Evolutionary conservation across 257 asterid genomes (phyloP).

Genomic region (Lithospermum erythrorhizon): DNA sequence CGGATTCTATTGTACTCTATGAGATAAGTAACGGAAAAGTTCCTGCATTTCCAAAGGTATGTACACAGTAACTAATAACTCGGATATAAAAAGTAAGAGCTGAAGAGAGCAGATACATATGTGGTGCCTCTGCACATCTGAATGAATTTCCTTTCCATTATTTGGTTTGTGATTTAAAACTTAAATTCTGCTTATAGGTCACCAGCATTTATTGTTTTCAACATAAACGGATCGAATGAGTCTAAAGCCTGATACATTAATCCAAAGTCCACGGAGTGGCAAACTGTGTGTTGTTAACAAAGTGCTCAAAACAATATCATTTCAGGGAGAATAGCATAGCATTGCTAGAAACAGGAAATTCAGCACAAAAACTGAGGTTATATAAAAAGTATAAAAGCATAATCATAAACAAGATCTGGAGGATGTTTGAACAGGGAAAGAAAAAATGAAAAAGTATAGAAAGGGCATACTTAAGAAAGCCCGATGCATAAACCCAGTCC

Average conservation of each 20-base stretch:
- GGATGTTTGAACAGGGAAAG: neutral
- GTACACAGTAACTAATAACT: neutral
- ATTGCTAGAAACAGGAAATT: neutral
- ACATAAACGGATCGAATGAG: neutral
- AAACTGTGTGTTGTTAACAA: neutral
- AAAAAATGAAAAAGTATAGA: slow-evolving; percentile 1
- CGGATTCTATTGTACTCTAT: too few relatives aligned
- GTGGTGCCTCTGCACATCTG: neutral
- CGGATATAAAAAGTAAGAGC: neutral
- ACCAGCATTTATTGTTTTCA: neutral
- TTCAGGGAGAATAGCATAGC: neutral
- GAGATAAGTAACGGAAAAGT: too few relatives aligned
- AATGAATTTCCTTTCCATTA: too few relatives aligned
- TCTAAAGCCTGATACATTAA: neutral
- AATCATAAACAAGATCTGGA: neutral
- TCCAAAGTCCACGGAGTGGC: neutral
- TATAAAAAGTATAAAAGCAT: neutral
- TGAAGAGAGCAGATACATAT: neutral
- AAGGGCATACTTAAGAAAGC: slow-evolving; percentile 71
- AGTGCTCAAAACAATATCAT: neutral
- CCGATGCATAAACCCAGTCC: slow-evolving; percentile 99
- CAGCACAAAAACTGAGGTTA: slow-evolving; percentile 1
- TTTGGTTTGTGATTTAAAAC: neutral
- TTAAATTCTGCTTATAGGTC: neutral
- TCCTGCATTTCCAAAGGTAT: too few relatives aligned